A percentile compares a stretch with the other conserved stretches of the same genome.
These are phyloP conservation scores for Trichophyton schoenleinii DNA, from an alignment of 2,329 filamentous ascomycete species.

Conservation along the genomic window DNA sequence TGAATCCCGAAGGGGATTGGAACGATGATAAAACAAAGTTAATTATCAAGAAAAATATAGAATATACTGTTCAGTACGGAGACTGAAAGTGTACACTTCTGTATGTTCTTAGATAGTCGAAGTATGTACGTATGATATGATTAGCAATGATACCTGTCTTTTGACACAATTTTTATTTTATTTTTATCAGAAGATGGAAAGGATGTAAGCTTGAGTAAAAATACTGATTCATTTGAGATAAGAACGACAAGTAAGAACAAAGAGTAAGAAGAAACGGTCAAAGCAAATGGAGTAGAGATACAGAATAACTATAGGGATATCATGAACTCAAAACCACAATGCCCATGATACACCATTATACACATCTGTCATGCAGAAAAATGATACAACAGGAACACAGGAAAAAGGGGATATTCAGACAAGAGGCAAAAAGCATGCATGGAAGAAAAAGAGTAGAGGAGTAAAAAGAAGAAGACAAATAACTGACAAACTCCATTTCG, in stretches of 20 bases:
- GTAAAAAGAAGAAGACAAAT: background rate
- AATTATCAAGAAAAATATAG: conserved; percentile 10
- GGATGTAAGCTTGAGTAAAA: background rate
- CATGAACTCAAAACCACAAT: background rate
- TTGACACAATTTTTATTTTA: background rate
- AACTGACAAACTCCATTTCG: background rate
- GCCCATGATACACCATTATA: background rate
- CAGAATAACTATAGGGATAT: background rate
- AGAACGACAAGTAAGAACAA: background rate
- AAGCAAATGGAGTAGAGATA: background rate
- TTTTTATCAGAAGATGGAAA: background rate
- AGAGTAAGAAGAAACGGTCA: background rate
- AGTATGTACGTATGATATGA: background rate
- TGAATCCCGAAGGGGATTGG: background rate
- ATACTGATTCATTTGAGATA: background rate
- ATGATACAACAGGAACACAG: background rate
- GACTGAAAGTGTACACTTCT: background rate
- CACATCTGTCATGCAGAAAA: background rate
- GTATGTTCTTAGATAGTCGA: background rate
- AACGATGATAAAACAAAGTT: conserved; percentile 8
- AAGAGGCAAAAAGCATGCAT: background rate
- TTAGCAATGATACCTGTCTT: background rate
- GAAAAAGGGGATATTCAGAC: background rate
- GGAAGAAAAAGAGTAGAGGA: background rate
- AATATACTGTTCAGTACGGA: conserved; percentile 8